Base-by-base conservation (phyloP, 108 stramenopile genomes). In the Nitzschia inconspicua region DNA sequence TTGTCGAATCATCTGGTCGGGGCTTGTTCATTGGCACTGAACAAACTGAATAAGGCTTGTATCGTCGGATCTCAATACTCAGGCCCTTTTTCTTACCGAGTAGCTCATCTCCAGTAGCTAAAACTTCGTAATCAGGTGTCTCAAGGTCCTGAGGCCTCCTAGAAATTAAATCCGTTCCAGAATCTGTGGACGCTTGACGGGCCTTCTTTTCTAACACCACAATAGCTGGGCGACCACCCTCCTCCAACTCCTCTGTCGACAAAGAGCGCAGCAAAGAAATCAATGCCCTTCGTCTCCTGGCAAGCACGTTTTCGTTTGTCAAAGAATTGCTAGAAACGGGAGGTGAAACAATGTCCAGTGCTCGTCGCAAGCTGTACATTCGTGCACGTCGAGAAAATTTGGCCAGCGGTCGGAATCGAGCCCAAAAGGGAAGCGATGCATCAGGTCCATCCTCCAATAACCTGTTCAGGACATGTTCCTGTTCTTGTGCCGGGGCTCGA, bases 21-120 rank as follows among this genome's bases (percentile, higher is more conserved):
- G 76, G 50, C 41, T 80, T 75, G 35, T 22, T 48, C 84, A 91
- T 86, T 30, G 69, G 40, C 7, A 89, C 85, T 9, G 80, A 71
- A 70, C 87, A 88, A 0, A 91, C 83, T 2, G 88, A 72, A 66
- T 78, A 96, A 20, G 78, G 72, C 25, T 91, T 76, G 63, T 96
- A 93, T 31, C 50, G 50, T 5, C 95, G 90, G 26, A 93, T 75
- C 73, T 96, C 88, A 41, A 78, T 65, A 8, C 69, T 79, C 20
- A 24, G 28, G 16, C 57, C 41, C 11, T 35, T 24, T 2, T 9
- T 2, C 8, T 40, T 49, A 19, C 43, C 20, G 20, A 60, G 44
- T 13, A 24, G 20, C 11, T 23, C 3, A 27, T 22, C 11, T 41
- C 35, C 53, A 9, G 68, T 34, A 11, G 58, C 44, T 2, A 96